Percentiles rank a stretch among this genome's conserved stretches.
Conservation (phyloP, 345 rosid species). For the Murraya koenigii region DNA sequence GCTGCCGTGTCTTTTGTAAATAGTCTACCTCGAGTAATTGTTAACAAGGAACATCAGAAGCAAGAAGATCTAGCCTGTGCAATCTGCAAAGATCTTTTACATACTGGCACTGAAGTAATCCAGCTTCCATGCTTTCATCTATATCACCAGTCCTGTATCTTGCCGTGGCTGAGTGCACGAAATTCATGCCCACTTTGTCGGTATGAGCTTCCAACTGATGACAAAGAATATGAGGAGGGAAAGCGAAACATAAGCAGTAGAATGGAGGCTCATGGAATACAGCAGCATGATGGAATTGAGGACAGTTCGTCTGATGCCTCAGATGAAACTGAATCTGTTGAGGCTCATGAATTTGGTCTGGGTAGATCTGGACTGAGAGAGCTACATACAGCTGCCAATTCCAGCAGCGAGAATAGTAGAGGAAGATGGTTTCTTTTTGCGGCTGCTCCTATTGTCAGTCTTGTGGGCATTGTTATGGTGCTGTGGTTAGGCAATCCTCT, state of each 20-base stretch:
- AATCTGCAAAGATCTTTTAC: conserved; percentile 76
- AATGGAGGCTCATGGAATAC: conserved; percentile 29
- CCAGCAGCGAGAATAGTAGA: conserved; percentile 33
- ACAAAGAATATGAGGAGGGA: conserved; percentile 70
- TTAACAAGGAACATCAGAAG: conserved; percentile 46
- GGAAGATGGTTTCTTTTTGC: conserved; percentile 77
- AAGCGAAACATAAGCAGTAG: conserved; percentile 35
- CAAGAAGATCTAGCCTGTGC: conserved; percentile 63
- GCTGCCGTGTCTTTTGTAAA: conserved; percentile 64
- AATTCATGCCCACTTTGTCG: conserved; percentile 96
- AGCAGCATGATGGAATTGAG: conserved; percentile 39
- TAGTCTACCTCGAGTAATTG: conserved; percentile 51
- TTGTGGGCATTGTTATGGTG: conserved; percentile 68
- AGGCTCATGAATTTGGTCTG: conserved; percentile 23
- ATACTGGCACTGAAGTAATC: conserved; percentile 51
- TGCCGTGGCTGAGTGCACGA: conserved; percentile 81
- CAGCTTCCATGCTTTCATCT: conserved; percentile 88
- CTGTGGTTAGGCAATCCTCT: conserved; percentile 65
- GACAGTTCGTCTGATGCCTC: conserved; percentile 41
- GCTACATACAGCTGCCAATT: conserved; percentile 7
- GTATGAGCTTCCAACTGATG: conserved; percentile 88
- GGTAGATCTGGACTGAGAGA: conserved; percentile 23
- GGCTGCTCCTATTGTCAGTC: conserved; percentile 82
- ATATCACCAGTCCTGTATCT: conserved; percentile 74
- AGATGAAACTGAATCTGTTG: conserved; percentile 42